These are phyloP conservation scores for Bipolaris gigantea DNA, from an alignment of 2,329 filamentous ascomycete genomes.

Conservation along the genomic window DNA sequence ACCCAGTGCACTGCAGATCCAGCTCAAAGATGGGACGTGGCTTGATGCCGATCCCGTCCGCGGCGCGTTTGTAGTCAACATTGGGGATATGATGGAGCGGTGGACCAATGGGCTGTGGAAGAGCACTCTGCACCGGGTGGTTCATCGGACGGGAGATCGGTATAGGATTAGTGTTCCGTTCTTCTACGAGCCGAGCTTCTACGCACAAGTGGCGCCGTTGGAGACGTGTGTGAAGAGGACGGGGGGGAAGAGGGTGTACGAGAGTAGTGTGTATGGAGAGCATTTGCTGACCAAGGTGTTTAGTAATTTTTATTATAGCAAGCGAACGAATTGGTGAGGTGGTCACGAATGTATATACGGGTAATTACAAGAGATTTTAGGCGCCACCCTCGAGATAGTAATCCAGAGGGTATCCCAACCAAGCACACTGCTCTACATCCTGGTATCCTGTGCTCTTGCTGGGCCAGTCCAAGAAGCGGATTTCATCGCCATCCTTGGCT, in stretches of 20 bases:
- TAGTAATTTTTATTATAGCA: constrained; percentile 47
- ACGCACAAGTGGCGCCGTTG: constrained; percentile 45
- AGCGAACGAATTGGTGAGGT: constrained; percentile 29
- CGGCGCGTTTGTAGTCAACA: constrained; percentile 53
- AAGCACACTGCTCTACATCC: constrained; percentile 56
- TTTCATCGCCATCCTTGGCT: constrained; percentile 37
- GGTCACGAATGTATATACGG: background rate
- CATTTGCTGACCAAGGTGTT: constrained; percentile 49
- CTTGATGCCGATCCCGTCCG: constrained; percentile 49
- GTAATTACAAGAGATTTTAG: background rate
- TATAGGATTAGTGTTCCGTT: constrained; percentile 53
- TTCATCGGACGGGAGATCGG: constrained; percentile 44
- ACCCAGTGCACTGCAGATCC: constrained; percentile 49
- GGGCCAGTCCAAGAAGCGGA: constrained; percentile 53
- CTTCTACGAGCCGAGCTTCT: constrained; percentile 53
- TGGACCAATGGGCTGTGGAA: constrained; percentile 51
- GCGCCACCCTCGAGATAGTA: constrained; percentile 39
- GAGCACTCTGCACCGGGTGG: constrained; percentile 50
- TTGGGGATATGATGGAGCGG: constrained; percentile 54
- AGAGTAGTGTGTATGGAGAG: constrained; percentile 46
- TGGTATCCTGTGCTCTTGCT: constrained; percentile 50
- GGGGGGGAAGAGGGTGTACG: constrained; percentile 28
- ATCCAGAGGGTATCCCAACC: constrained; percentile 38
- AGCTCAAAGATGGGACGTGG: constrained; percentile 49
- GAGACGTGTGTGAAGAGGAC: constrained; percentile 41